These are phyloP conservation scores for Erythrophleum ivorense DNA, from an alignment of 331 rosid species.

Conservation along the genomic window DNA sequence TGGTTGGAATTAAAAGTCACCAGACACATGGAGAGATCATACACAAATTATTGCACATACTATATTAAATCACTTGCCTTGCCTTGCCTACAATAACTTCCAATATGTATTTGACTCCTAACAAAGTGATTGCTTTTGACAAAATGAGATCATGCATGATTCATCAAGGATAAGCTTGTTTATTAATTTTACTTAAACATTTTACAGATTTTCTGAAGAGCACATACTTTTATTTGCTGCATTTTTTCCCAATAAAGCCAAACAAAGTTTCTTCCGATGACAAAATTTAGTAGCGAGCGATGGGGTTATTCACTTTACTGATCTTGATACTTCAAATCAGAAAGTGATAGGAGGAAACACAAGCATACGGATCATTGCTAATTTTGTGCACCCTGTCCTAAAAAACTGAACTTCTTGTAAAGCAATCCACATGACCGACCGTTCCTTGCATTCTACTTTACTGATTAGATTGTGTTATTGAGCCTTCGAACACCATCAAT, in stretches of 20 bases:
- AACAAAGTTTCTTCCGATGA: neutral
- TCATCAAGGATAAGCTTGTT: slow-evolving; percentile 15
- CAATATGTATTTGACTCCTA: neutral
- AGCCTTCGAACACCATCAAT: neutral
- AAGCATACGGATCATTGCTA: slow-evolving; percentile 39
- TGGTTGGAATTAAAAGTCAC: slow-evolving; percentile 42
- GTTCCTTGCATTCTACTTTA: slow-evolving; percentile 27
- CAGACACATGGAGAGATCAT: slow-evolving; percentile 36
- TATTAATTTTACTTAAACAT: neutral
- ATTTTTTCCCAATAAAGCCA: neutral
- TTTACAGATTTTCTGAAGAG: neutral
- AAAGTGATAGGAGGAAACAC: slow-evolving; percentile 48
- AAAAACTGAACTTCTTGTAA: slow-evolving; percentile 39
- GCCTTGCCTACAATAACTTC: slow-evolving; percentile 3
- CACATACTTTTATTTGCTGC: neutral
- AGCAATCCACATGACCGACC: slow-evolving; percentile 57
- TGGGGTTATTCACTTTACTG: neutral
- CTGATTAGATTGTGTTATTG: slow-evolving; percentile 35
- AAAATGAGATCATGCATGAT: neutral
- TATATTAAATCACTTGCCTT: neutral
- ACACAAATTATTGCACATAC: slow-evolving; percentile 30
- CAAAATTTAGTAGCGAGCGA: slow-evolving; percentile 5
- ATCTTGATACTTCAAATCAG: slow-evolving; percentile 39
- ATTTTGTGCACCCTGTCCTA: slow-evolving; percentile 40
- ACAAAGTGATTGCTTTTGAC: neutral